These are phyloP conservation scores for Aspergillus nidulans DNA, from an alignment of 495 filamentous ascomycete genomes.

Conservation along the genomic window DNA sequence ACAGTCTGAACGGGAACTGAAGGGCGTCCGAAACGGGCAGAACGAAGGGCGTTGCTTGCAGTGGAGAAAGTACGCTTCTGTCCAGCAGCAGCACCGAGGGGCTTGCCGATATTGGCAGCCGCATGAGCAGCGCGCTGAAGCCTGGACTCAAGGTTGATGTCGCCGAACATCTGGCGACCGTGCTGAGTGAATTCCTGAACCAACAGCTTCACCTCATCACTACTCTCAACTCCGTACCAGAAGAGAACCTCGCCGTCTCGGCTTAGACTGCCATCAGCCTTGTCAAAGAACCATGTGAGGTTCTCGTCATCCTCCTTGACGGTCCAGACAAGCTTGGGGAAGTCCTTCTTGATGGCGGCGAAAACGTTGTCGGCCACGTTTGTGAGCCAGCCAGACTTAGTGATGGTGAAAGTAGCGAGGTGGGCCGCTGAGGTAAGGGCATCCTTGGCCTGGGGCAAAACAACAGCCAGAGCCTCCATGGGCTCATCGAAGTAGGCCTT, in stretches of 20 bases:
- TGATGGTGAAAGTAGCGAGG: slow-evolving; percentile 89
- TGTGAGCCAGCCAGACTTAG: slow-evolving; percentile 90
- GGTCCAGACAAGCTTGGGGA: slow-evolving; percentile 91
- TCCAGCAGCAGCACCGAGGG: slow-evolving; percentile 46
- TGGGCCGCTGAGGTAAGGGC: slow-evolving; percentile 55
- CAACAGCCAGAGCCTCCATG: slow-evolving; percentile 95
- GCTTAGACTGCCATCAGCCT: slow-evolving; percentile 87
- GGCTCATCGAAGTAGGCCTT: slow-evolving; percentile 93
- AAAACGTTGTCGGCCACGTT: slow-evolving; percentile 99
- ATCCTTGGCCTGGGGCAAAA: slow-evolving; percentile 63
- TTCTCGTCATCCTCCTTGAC: slow-evolving; percentile 97
- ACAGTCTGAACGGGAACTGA: slow-evolving; percentile 24
- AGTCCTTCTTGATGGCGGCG: slow-evolving; percentile 85
- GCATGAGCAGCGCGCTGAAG: slow-evolving; percentile 72
- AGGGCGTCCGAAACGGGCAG: slow-evolving; percentile 29
- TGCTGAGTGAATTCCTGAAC: slow-evolving; percentile 84
- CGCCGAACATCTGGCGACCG: slow-evolving; percentile 83
- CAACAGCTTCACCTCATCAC: slow-evolving; percentile 79
- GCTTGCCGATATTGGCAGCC: slow-evolving; percentile 53
- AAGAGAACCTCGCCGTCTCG: slow-evolving; percentile 86
- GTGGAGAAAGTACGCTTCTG: slow-evolving; percentile 66
- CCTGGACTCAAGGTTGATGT: slow-evolving; percentile 82
- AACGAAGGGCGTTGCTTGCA: slow-evolving; percentile 39
- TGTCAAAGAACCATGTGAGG: slow-evolving; percentile 97
- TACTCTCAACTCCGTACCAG: slow-evolving; percentile 88